phyloP scores from a whole-genome alignment of 768 basidiomycete species.

The Imleria badia region DNA sequence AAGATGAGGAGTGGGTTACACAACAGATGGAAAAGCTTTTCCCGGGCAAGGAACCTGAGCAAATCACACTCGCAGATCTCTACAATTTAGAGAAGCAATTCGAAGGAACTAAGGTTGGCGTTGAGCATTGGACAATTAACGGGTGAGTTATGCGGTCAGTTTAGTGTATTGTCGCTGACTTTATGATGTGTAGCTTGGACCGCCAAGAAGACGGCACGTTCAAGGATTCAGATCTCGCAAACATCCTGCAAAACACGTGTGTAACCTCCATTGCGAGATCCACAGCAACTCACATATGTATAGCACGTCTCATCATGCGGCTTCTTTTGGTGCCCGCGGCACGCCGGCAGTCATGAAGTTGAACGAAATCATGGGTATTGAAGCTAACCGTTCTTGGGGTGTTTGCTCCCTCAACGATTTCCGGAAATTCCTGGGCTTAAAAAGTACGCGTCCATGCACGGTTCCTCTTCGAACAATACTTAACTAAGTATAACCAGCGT shows the following conservation, averaged over 20 bases:
- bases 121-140: conserved; percentile 67
- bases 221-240: conserved; percentile 69
- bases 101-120: conserved; percentile 42
- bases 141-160: conserved; percentile 36
- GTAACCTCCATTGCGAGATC: conserved; percentile 23
- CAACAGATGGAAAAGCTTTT: conserved; percentile 52
- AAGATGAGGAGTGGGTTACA: conserved; percentile 71
- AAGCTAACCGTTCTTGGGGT: conserved; percentile 74
- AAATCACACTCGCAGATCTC: conserved; percentile 52
- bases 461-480: not conserved
- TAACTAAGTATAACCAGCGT: conserved; percentile 43
- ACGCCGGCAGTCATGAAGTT: conserved; percentile 75
- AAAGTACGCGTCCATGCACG: conserved; percentile 44
- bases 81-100: conserved; percentile 42
- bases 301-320: conserved; percentile 72
- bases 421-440: conserved; percentile 76
- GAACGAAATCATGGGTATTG: conserved; percentile 84
- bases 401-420: conserved; percentile 85
- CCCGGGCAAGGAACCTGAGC: conserved; percentile 48
- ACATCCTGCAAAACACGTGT: conserved; percentile 64
- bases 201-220: conserved; percentile 61
- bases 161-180: not conserved
- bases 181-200: conserved; percentile 42
- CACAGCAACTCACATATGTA: not conserved
- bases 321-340: conserved; percentile 71